Evolutionary conservation across 2,329 filamentous ascomycete genomes (phyloP).

Genomic region (Aspergillus sp.): DNA sequence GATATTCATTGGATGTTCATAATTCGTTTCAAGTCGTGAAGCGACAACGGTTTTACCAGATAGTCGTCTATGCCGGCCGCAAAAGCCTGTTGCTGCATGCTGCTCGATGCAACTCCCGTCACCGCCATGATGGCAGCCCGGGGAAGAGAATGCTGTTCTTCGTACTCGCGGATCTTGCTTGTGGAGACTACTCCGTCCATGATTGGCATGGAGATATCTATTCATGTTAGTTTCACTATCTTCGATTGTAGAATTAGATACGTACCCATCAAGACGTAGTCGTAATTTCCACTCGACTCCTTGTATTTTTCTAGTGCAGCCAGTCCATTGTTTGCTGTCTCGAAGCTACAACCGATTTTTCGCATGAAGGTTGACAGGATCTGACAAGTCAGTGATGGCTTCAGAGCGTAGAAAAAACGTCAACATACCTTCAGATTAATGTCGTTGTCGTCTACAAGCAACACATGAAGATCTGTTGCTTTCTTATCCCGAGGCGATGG

Average conservation of each 20-base stretch:
- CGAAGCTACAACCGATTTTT: conserved; percentile 37
- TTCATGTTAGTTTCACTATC: conserved; percentile 1
- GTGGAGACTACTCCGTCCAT: conserved; percentile 47
- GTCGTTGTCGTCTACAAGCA: conserved; percentile 45
- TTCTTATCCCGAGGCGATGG: conserved; percentile 3
- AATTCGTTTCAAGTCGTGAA: conserved; percentile 31
- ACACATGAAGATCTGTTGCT: conserved; percentile 21
- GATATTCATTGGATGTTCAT: conserved; percentile 24
- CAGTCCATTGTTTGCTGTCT: conserved; percentile 40
- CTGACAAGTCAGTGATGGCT: conserved; percentile 7
- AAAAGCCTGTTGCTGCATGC: conserved; percentile 31
- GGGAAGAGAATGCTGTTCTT: conserved; percentile 24
- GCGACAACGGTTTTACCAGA: conserved; percentile 32
- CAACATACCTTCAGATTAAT: conserved; percentile 38
- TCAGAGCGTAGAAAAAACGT: fast-evolving
- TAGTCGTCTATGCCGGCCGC: conserved; percentile 33
- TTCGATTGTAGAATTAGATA: not conserved
- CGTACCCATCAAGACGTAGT: conserved; percentile 38
- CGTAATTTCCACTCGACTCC: conserved; percentile 26
- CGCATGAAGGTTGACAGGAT: conserved; percentile 40
- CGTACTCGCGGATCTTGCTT: conserved; percentile 38
- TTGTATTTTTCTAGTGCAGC: conserved; percentile 39
- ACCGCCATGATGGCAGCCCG: conserved; percentile 32
- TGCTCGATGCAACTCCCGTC: conserved; percentile 31
- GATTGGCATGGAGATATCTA: conserved; percentile 47